Percentiles rank a stretch among this genome's conserved stretches.
These are phyloP conservation scores for Corchorus capsularis DNA, from an alignment of 345 rosid genomes.

Conservation along the genomic window DNA sequence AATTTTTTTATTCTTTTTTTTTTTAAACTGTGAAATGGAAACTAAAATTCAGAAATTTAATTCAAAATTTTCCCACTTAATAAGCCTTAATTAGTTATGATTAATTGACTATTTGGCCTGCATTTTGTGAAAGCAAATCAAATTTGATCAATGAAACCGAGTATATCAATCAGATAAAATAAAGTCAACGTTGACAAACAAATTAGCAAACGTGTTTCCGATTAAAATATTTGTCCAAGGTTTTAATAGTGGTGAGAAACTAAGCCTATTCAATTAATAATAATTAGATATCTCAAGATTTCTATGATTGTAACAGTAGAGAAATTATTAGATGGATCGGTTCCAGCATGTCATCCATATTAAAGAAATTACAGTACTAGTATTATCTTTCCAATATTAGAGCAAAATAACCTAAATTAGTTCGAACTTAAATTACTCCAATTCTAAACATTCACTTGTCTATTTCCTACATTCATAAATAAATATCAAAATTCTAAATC, in stretches of 20 bases:
- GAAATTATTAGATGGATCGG: too few relatives aligned
- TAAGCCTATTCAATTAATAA: not conserved
- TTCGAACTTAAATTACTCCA: too few relatives aligned
- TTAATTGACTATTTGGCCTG: not conserved
- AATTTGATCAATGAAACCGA: not conserved
- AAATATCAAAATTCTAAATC: too few relatives aligned
- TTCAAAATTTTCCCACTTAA: not conserved
- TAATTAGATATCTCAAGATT: not conserved
- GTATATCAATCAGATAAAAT: not conserved
- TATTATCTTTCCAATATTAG: too few relatives aligned
- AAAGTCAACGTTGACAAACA: not conserved
- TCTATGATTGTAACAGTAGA: too few relatives aligned
- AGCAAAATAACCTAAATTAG: too few relatives aligned
- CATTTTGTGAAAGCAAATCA: not conserved
- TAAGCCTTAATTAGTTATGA: not conserved
- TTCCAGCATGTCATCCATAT: too few relatives aligned
- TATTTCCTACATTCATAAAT: too few relatives aligned
- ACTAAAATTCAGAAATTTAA: not conserved
- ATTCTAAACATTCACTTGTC: too few relatives aligned
- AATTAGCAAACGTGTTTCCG: not conserved
- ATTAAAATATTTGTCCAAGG: not conserved
- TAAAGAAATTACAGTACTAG: too few relatives aligned
- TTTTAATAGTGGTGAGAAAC: not conserved
- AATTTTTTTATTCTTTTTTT: too few relatives aligned
- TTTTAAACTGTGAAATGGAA: not conserved